Evolutionary conservation across 192 early-diverging fungal species (phyloP), one percentile per base, ranked within the genome.

Genomic region (Coemansia sp.): DNA sequence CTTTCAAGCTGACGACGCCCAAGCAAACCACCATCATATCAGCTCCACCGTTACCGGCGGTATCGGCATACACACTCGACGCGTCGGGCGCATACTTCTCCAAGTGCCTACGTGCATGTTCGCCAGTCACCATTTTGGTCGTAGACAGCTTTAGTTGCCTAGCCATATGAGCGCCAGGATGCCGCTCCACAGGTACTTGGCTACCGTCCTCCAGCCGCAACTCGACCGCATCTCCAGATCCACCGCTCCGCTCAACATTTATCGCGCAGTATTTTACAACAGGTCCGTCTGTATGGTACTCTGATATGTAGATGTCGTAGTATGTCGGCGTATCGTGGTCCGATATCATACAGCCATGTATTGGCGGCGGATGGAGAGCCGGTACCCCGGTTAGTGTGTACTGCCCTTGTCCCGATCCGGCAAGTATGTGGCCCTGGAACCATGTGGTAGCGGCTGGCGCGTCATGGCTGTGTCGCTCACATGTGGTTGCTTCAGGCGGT

Each of bases 331-430:
- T 78, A 27, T 66, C 61, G 50, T 71, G 65, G 14, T 67, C 69
- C 11, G 68, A 70, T 7, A 66, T n/a, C 69, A 78, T 78, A 62
- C 75, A 78, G 24, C 70, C 62, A 35, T 78, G 75, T n/a, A 78
- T 62, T 6, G 35, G 46, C 5, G 75, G 75, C 11, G 66, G 69
- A 17, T 46, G 24, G 7, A 24, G 42, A 9, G 75, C 62, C 29
- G 75, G 70, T 17, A 78, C 70, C 3, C 70, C 75, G 13, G 72
- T 34, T 6, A 78, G 34, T 11, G 70, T 44, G 41, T 68, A 66
- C 39, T 78, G 75, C 33, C 34, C 35, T 11, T 46, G 11, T 21
- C 19, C 27, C 24, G 19, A 51, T 16, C 17, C 37, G 3, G 35
- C 14, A 11, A 71, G 29, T 6, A 78, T 40, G 50, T 78, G 75